Evolutionary conservation across 352 stramenopile species (phyloP).

Genomic region (Globisporangium acanthophoron): DNA sequence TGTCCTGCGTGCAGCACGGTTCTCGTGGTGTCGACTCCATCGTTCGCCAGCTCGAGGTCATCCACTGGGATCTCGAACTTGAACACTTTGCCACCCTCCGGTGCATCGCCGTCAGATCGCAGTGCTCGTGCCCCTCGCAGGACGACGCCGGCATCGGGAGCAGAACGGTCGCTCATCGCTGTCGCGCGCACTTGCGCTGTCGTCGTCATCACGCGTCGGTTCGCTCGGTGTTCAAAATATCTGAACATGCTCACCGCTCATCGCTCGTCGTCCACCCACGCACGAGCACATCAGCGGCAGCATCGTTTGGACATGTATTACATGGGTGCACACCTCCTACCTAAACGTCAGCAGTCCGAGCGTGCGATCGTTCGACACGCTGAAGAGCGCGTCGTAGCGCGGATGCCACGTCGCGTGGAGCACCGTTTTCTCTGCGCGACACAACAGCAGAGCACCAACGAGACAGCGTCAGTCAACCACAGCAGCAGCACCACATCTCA

Average conservation of each 20-base stretch:
- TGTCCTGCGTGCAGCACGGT: not conserved
- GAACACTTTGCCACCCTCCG: not conserved
- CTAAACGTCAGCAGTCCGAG: constrained; percentile 75
- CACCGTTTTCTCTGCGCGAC: constrained; percentile 65
- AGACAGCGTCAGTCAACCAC: not conserved
- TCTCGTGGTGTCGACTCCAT: not conserved
- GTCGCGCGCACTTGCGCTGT: too few relatives aligned
- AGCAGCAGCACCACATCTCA: not conserved
- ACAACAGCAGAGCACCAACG: constrained; percentile 9
- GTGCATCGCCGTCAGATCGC: not conserved
- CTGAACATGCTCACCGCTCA: too few relatives aligned
- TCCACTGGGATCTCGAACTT: constrained; percentile 1
- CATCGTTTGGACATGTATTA: not conserved
- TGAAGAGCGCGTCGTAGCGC: constrained; percentile 82
- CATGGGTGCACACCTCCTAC: constrained; percentile 13
- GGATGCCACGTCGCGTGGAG: constrained; percentile 84
- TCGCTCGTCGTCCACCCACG: too few relatives aligned
- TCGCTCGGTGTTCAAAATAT: too few relatives aligned
- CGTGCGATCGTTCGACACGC: constrained; percentile 74
- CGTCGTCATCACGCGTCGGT: too few relatives aligned
- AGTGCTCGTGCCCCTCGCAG: not conserved
- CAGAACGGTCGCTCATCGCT: not conserved
- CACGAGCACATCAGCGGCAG: not conserved
- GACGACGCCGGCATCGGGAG: not conserved
- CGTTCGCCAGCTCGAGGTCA: not conserved